Conservation (phyloP, 352 stramenopile genomes). For the Pythium monospermum region DNA sequence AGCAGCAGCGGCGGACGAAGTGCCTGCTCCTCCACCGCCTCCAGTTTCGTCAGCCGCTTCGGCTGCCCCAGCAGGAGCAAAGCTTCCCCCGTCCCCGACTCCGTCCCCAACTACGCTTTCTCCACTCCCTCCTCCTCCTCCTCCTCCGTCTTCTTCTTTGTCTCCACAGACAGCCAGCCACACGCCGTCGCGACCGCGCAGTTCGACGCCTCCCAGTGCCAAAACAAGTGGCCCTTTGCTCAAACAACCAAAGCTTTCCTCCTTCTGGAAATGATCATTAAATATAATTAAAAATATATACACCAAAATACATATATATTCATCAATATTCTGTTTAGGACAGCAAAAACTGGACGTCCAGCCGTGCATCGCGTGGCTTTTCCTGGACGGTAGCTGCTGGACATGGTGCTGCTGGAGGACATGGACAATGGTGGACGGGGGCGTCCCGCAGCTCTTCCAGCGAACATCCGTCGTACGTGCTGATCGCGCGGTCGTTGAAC, state of each 20-base stretch:
- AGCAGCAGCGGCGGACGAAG: background rate
- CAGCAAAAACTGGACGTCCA: constrained; percentile 14
- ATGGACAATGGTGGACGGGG: no score
- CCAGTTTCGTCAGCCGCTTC: background rate
- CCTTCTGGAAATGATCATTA: constrained; percentile 6
- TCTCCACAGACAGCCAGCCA: no score
- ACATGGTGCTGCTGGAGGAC: background rate
- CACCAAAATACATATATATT: constrained; percentile 2
- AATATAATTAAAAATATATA: constrained; percentile 4
- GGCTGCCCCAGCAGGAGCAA: background rate
- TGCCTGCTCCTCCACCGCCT: background rate
- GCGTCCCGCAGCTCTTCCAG: constrained; percentile 2
- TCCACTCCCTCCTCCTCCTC: background rate
- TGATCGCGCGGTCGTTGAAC: constrained; percentile 17
- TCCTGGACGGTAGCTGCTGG: background rate
- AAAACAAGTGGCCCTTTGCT: background rate
- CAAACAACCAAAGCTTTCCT: constrained; percentile 18
- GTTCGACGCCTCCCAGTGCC: no score
- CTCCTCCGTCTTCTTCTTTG: no score
- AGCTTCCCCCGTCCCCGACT: background rate
- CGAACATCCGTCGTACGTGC: constrained; percentile 4
- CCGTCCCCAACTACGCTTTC: background rate
- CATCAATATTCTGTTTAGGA: constrained; percentile 1
- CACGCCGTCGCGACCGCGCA: background rate
- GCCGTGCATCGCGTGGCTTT: constrained; percentile 9